A percentile compares a stretch with the other conserved stretches of the same genome.
Conservation (phyloP, 2,329 filamentous ascomycete species). For the Fusarium goolgardi region DNA sequence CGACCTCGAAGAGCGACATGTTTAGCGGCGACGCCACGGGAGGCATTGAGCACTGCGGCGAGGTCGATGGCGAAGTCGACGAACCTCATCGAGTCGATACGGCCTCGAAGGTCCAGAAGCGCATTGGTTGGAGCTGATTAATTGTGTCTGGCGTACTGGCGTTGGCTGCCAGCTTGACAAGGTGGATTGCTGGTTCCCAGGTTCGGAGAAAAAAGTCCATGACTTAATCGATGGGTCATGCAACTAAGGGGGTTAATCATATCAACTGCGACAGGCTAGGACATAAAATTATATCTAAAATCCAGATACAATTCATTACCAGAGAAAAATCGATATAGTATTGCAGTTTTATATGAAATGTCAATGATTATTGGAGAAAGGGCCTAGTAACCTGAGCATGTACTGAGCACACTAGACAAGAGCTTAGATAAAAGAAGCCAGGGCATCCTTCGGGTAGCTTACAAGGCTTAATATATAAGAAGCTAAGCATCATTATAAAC, state of each 20-base stretch:
- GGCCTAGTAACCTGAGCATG: not conserved
- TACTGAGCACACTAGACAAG: not conserved
- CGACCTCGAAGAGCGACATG: conserved; percentile 68
- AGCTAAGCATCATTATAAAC: not conserved
- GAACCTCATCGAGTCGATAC: conserved; percentile 63
- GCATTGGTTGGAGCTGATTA: conserved; percentile 39
- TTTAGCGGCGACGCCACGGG: conserved; percentile 73
- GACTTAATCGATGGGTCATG: conserved; percentile 46
- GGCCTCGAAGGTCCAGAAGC: conserved; percentile 40
- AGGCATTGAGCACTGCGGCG: conserved; percentile 75
- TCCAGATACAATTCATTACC: not conserved
- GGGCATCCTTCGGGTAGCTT: too few relatives aligned
- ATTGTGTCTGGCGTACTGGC: conserved; percentile 32
- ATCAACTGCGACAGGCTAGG: not conserved
- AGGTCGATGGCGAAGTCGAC: conserved; percentile 76
- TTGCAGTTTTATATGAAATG: not conserved
- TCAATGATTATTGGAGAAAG: not conserved
- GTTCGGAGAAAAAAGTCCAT: conserved; percentile 40
- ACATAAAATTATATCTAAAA: not conserved
- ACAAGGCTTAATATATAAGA: not conserved
- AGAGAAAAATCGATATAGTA: not conserved
- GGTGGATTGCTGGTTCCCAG: conserved; percentile 26
- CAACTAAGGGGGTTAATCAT: conserved; percentile 48
- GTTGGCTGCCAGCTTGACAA: conserved; percentile 35
- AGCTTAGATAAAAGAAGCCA: not conserved